Evolutionary conservation across 2,329 filamentous ascomycete species (phyloP).

Genomic region (Hypoxylon sp.): DNA sequence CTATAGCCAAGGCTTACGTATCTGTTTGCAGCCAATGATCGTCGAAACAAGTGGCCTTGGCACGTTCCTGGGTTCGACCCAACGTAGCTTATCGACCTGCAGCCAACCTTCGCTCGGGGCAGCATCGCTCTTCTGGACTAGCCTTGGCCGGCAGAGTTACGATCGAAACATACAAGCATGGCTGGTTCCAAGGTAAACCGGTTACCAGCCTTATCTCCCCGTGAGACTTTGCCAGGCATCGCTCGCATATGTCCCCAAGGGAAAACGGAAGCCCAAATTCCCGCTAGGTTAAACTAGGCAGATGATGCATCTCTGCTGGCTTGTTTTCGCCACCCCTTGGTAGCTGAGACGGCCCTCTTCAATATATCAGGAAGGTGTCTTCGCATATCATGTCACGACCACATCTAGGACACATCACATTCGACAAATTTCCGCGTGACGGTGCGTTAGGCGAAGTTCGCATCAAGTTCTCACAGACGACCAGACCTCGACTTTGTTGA

Average conservation of each 20-base stretch:
- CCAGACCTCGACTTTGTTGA: constrained; percentile 16
- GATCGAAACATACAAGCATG: constrained; percentile 14
- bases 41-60: constrained; percentile 14
- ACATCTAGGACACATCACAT: constrained; percentile 27
- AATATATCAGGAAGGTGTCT: constrained; percentile 42
- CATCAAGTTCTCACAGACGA: constrained; percentile 6
- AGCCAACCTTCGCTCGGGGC: constrained; percentile 20
- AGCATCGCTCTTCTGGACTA: constrained; percentile 25
- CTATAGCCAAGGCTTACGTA: constrained; percentile 36
- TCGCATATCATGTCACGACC: constrained; percentile 33
- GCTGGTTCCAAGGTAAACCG: constrained; percentile 12
- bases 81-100: constrained; percentile 31
- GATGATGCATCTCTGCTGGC: constrained; percentile 29
- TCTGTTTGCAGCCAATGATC: constrained; percentile 24
- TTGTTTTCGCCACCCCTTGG: constrained; percentile 19
- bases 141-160: constrained; percentile 21
- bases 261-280: constrained; percentile 23
- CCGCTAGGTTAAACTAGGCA: constrained; percentile 32
- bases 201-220: constrained; percentile 21
- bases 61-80: constrained; percentile 25
- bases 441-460: constrained; percentile 20
- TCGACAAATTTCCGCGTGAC: constrained; percentile 14
- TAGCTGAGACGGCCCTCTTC: constrained; percentile 28
- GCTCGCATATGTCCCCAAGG: constrained; percentile 10
- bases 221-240: constrained; percentile 9